A percentile compares a stretch with the other conserved stretches of the same genome.
Conservation (phyloP, 495 filamentous ascomycete species). For the Penicillium pulvis region DNA sequence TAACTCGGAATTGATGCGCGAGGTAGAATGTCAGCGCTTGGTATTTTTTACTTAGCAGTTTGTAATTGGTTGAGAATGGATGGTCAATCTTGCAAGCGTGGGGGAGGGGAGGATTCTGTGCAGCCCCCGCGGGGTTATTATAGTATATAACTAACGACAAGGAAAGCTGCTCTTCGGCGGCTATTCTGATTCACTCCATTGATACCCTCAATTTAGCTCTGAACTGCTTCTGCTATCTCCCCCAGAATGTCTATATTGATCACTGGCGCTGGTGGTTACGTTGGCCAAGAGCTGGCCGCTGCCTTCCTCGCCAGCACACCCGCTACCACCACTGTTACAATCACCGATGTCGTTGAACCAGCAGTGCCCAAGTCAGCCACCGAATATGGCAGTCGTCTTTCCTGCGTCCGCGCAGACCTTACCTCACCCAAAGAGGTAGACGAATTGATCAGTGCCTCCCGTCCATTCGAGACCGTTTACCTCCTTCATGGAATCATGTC, state of each 20-base stretch:
- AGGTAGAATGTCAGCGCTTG: not conserved
- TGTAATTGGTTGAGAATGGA: conserved; percentile 15
- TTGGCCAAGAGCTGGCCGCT: conserved; percentile 66
- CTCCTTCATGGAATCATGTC: conserved; percentile 89
- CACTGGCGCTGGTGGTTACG: conserved; percentile 70
- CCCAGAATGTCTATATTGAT: conserved; percentile 64
- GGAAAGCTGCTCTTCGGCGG: not conserved
- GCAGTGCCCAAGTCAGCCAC: conserved; percentile 49
- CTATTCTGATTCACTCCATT: not conserved
- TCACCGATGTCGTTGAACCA: conserved; percentile 66
- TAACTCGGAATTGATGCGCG: conserved; percentile 38
- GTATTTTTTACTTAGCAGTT: not conserved
- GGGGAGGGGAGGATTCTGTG: conserved; percentile 16
- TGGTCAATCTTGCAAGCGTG: conserved; percentile 10
- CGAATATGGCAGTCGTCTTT: conserved; percentile 46
- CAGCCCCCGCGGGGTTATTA: conserved; percentile 16
- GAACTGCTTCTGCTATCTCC: conserved; percentile 1
- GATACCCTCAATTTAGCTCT: not conserved
- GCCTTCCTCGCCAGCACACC: conserved; percentile 59
- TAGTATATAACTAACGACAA: conserved; percentile 21
- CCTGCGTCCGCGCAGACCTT: conserved; percentile 64
- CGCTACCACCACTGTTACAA: conserved; percentile 52
- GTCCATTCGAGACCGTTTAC: conserved; percentile 64
- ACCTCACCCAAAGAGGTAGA: conserved; percentile 58
- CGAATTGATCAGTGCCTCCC: conserved; percentile 44